These are phyloP conservation scores for button mushroom (Agaricus bisporus) DNA, from an alignment of 768 basidiomycete species.

Conservation along the genomic window DNA sequence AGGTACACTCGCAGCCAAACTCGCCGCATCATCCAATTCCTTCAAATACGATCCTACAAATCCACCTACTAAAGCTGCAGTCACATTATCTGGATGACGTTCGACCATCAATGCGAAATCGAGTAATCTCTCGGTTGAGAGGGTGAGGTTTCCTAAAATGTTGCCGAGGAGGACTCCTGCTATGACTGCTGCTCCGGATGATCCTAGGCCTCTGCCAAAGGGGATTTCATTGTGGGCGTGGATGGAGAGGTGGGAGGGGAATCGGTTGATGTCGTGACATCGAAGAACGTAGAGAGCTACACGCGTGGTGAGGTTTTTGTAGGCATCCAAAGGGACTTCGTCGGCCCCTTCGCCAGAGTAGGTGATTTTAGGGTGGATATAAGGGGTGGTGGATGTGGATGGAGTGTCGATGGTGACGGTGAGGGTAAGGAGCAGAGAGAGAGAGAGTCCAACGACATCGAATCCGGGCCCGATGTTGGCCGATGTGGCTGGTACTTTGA, in stretches of 20 bases:
- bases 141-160: conserved; percentile 67
- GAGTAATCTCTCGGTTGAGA: conserved; percentile 68
- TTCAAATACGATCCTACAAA: conserved; percentile 95
- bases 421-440: conserved; percentile 70
- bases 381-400: conserved; percentile 24
- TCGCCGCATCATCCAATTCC: conserved; percentile 79
- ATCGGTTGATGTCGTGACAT: conserved; percentile 67
- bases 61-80: conserved; percentile 92
- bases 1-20: conserved; percentile 82
- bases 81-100: conserved; percentile 98
- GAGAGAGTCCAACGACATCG: conserved; percentile 97
- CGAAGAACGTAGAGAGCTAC: conserved; percentile 98
- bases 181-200: conserved; percentile 98
- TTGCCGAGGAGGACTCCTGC: conserved; percentile 91
- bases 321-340: conserved; percentile 90
- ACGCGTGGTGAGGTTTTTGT: conserved; percentile 95
- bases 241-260: conserved; percentile 73
- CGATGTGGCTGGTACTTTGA: conserved; percentile 93
- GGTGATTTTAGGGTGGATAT: conserved; percentile 53
- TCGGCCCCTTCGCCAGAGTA: conserved; percentile 86
- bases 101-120: conserved; percentile 99
- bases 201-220: conserved; percentile 95
- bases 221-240: conserved; percentile 91
- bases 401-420: conserved; percentile 21
- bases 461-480: conserved; percentile 99